Evolutionary conservation across 371 early-diverging fungal genomes (phyloP).

Genomic region (Catenaria anguillulae): DNA sequence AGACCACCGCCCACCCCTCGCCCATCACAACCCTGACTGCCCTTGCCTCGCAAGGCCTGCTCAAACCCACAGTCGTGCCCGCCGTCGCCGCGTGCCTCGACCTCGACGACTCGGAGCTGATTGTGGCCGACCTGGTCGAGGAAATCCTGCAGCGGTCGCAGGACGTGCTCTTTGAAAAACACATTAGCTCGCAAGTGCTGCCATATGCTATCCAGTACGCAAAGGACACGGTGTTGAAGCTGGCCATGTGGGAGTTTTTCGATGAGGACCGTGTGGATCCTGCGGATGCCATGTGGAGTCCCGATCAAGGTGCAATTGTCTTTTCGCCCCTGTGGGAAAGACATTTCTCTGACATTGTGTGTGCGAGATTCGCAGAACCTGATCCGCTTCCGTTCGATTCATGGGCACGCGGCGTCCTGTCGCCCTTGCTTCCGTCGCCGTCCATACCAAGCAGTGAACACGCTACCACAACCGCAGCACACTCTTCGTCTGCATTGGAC

Average conservation of each 20-base stretch:
- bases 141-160: slow-evolving; percentile 25
- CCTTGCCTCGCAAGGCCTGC: too few relatives aligned
- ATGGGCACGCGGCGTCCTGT: slow-evolving; percentile 28
- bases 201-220: slow-evolving; percentile 34
- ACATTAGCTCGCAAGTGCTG: slow-evolving; percentile 32
- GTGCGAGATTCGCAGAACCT: slow-evolving; percentile 19
- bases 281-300: slow-evolving; percentile 24
- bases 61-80: background rate
- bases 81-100: background rate
- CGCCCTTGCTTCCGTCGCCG: too few relatives aligned
- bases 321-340: background rate
- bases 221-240: slow-evolving; percentile 19
- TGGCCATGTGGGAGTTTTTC: slow-evolving; percentile 26
- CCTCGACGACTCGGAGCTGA: slow-evolving; percentile 26
- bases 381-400: slow-evolving; percentile 26
- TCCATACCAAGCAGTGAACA: too few relatives aligned
- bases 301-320: slow-evolving; percentile 23
- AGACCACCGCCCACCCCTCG: too few relatives aligned
- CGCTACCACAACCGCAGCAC: too few relatives aligned
- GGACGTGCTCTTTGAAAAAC: slow-evolving; percentile 34
- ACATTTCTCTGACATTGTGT: background rate
- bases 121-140: slow-evolving; percentile 22
- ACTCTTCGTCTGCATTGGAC: too few relatives aligned
- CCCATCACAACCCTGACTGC: too few relatives aligned
- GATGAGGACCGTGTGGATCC: slow-evolving; percentile 23